Evolutionary conservation across 2,329 filamentous ascomycete species (phyloP).

Genomic region (Aquanectria penicillioides): DNA sequence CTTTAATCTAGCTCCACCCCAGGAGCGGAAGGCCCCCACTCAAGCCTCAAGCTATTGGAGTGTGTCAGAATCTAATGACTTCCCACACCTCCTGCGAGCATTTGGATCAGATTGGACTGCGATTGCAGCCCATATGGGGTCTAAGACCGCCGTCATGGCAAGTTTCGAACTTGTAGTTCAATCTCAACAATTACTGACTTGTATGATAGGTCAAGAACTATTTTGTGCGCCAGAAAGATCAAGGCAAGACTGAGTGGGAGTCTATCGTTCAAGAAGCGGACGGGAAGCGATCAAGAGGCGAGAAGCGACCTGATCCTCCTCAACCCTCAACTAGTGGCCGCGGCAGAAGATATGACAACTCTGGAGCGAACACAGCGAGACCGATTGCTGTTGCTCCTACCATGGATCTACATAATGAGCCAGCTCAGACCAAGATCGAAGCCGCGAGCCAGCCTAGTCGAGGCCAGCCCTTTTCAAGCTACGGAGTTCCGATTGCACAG

Average conservation of each 20-base stretch:
- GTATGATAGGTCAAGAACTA: constrained; percentile 72
- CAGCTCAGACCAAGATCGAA: constrained; percentile 58
- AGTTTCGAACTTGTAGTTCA: constrained; percentile 41
- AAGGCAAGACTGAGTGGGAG: constrained; percentile 68
- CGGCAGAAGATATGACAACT: constrained; percentile 61
- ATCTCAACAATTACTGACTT: constrained; percentile 18
- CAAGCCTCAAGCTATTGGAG: constrained; percentile 88
- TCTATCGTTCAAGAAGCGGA: constrained; percentile 69
- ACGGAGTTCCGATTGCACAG: constrained; percentile 59
- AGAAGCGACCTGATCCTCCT: constrained; percentile 69
- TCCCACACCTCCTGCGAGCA: constrained; percentile 74
- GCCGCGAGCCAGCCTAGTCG: constrained; percentile 44
- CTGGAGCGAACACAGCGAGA: constrained; percentile 45
- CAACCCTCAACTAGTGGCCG: constrained; percentile 60
- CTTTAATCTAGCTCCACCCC: constrained; percentile 59
- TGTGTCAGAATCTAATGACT: constrained; percentile 82
- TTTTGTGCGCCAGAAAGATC: constrained; percentile 71
- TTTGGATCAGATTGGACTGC: constrained; percentile 83
- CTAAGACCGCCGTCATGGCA: constrained; percentile 89
- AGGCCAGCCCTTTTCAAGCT: constrained; percentile 54
- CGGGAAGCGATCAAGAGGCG: constrained; percentile 62
- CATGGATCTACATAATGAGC: constrained; percentile 57
- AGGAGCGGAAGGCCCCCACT: constrained; percentile 62
- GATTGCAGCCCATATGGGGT: constrained; percentile 82
- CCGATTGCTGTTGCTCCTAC: constrained; percentile 61